Base-by-base conservation (phyloP, 306 rosid genomes). In the Glycine latifolia region DNA sequence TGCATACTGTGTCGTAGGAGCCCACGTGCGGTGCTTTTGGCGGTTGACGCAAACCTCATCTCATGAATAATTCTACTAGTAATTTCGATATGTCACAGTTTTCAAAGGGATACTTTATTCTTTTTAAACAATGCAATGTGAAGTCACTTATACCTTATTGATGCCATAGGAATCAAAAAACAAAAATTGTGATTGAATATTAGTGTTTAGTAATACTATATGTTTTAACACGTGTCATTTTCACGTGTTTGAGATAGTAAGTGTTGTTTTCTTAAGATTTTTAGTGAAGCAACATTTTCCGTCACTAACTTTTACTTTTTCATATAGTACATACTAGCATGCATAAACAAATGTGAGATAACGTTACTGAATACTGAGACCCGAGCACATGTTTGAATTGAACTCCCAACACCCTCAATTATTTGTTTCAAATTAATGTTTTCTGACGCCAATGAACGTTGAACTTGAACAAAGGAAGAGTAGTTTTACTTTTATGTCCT, bases 11-110 rank as follows among this genome's bases (percentile, higher is more conserved):
- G 81, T 69, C 76, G 78, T 75, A 16, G 41, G 43, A 50, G 2
- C 67, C 79, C 88, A 68, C 84, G 86, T 82, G 88, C 75, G 48
- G 61, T 74, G 72, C 44, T 12, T 9, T 10, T 35, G 70, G 37
- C 20, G 4, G 67, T 69, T 75, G 54, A 68, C 43, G 44, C 46
- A 62, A 62, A 35, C 48, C 70, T 63, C 48, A 12, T 37, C 70
- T 63, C 17, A 15, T 33, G n/a, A 3, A 59, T 1, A 9, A 26
- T 26, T 26, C 31, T 26, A 26, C 31, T 0, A 26, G 31, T 26
- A 26, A 26, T 26, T 26, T 26, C 31, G 31, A 26, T 4, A 0
- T 4, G 3, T 4, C 67, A 11, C 39, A 33, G 0, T 62, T 62
- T 12, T 60, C 46, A 62, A 11, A 62, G 1, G 2, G 7, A 26